Evolutionary conservation across 2,329 filamentous ascomycete species (phyloP).

Genomic region (Pseudogymnoascus verrucosus): DNA sequence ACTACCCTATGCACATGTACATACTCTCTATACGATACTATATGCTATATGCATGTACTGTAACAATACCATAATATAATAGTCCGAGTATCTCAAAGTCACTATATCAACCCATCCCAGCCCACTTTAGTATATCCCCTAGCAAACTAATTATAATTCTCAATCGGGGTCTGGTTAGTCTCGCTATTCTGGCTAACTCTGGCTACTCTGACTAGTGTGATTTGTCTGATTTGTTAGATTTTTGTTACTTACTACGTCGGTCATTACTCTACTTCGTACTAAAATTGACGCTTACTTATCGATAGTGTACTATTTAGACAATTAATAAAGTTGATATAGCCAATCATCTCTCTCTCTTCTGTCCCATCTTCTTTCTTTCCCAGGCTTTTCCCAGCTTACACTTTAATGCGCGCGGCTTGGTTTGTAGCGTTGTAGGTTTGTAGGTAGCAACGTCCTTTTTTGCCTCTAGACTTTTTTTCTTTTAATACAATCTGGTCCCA

Average conservation of each 20-base stretch:
- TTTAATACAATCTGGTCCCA: neutral
- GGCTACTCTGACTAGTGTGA: neutral
- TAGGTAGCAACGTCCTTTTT: neutral
- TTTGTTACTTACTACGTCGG: neutral
- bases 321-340: neutral
- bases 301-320: neutral
- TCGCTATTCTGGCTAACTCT: too few relatives aligned
- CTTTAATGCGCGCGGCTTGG: neutral
- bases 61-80: neutral
- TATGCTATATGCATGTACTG: neutral
- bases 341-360: neutral
- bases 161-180: neutral
- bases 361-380: neutral
- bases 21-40: neutral
- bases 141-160: neutral
- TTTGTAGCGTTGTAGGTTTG: neutral
- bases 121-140: neutral
- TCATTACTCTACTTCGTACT: neutral
- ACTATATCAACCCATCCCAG: neutral
- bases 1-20: neutral
- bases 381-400: neutral
- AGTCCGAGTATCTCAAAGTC: neutral
- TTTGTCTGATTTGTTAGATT: neutral
- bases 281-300: slow-evolving; percentile 5
- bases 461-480: slow-evolving; percentile 5